Conservation (phyloP, 2,329 filamentous ascomycete species). For the Colletotrichum sp. region DNA sequence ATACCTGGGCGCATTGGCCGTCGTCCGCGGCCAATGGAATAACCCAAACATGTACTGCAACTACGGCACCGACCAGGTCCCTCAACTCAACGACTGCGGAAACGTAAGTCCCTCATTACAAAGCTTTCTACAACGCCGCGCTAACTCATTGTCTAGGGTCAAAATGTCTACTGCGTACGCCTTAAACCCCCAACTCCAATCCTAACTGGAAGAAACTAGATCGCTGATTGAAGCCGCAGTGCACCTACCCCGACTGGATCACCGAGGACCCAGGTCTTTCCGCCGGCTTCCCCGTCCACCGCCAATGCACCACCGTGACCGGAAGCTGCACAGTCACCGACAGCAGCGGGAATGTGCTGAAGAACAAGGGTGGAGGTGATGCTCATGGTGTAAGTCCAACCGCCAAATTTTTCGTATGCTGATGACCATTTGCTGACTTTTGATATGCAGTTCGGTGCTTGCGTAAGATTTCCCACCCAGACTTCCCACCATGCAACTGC, state of each 20-base stretch:
- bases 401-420: too few species aligned
- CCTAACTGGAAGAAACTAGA: background rate
- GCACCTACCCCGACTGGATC: background rate
- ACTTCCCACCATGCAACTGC: fast-evolving
- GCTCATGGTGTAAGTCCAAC: background rate
- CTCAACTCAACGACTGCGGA: background rate
- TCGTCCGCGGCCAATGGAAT: background rate
- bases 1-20: background rate
- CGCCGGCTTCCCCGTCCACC: background rate
- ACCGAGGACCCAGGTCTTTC: background rate
- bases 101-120: background rate
- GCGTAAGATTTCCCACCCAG: background rate
- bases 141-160: background rate
- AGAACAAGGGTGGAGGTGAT: background rate
- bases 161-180: background rate
- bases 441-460: background rate
- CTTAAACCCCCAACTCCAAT: background rate
- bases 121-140: background rate
- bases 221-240: background rate
- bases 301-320: background rate
- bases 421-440: background rate
- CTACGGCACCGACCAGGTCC: background rate
- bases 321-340: background rate
- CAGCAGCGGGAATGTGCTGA: background rate
- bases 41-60: background rate